Conservation (phyloP, 345 rosid species). For the Chamaenerion angustifolium region DNA sequence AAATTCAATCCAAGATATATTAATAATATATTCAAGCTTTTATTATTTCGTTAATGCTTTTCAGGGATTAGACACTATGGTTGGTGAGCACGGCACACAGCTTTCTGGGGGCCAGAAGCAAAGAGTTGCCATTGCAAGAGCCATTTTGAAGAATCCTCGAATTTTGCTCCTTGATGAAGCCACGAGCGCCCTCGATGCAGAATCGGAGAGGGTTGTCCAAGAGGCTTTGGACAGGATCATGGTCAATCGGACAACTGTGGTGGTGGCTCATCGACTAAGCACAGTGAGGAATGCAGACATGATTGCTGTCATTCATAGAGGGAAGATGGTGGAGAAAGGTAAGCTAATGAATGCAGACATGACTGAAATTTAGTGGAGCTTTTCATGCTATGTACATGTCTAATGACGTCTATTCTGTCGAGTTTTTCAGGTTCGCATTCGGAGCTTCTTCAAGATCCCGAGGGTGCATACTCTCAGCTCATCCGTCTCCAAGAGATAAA, state of each 20-base stretch:
- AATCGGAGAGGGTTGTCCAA: constrained; percentile 29
- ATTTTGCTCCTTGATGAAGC: constrained; percentile 36
- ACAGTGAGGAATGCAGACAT: constrained; percentile 21
- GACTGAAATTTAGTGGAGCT: too few relatives aligned
- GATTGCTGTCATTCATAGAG: constrained; percentile 25
- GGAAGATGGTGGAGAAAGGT: constrained; percentile 35
- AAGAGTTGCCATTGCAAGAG: constrained; percentile 33
- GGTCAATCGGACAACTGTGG: constrained; percentile 26
- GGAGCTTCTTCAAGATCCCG: constrained; percentile 52
- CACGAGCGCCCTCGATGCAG: constrained; percentile 36
- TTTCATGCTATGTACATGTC: too few relatives aligned
- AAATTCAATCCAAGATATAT: too few relatives aligned
- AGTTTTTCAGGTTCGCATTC: constrained; percentile 43
- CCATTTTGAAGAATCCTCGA: constrained; percentile 27
- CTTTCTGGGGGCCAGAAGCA: constrained; percentile 46
- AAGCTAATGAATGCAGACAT: too few relatives aligned
- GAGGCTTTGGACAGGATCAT: constrained; percentile 32
- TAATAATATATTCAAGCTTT: too few relatives aligned
- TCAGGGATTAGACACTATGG: constrained; percentile 36
- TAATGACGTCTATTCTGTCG: too few relatives aligned
- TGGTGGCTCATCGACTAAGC: constrained; percentile 31
- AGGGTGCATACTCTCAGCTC: constrained; percentile 80
- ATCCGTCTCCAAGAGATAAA: constrained; percentile 58
- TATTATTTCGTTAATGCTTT: too few relatives aligned
- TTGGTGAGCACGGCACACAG: constrained; percentile 43